Evolutionary conservation across 2,329 filamentous ascomycete genomes (phyloP).

Genomic region (Cryoendolithus antarcticus): DNA sequence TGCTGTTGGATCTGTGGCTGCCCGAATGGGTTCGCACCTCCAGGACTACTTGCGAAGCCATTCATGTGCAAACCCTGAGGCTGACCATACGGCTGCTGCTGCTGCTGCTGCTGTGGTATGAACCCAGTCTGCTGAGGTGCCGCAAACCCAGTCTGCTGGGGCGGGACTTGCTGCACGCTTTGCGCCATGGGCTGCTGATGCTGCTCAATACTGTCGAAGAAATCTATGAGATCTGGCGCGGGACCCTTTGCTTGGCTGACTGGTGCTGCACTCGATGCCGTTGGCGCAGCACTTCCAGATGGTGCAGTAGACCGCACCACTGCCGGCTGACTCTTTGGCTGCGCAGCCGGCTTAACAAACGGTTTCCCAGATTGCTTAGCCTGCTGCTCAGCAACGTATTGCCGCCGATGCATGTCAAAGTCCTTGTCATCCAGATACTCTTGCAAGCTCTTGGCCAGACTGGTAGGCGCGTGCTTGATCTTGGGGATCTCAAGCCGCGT

Average conservation of each 20-base stretch:
- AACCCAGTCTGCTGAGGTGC: constrained; percentile 14
- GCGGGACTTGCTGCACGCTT: constrained; percentile 18
- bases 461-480: constrained; percentile 91
- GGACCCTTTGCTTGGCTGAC: constrained; percentile 42
- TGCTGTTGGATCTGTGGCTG: constrained; percentile 9
- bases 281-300: constrained; percentile 22
- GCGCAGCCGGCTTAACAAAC: constrained; percentile 15
- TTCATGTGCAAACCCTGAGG: constrained; percentile 31
- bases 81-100: constrained; percentile 14
- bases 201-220: constrained; percentile 86
- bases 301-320: constrained; percentile 26
- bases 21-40: constrained; percentile 27
- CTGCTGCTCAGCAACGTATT: constrained; percentile 81
- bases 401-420: constrained; percentile 83
- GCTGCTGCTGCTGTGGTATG: constrained; percentile 9
- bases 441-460: constrained; percentile 75
- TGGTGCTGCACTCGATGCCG: constrained; percentile 12
- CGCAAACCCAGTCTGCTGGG: constrained; percentile 14
- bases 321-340: constrained; percentile 20
- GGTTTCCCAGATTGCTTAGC: constrained; percentile 44
- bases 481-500: constrained; percentile 92
- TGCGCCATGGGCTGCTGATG: constrained; percentile 55
- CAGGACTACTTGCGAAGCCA: constrained; percentile 10
- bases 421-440: constrained; percentile 92
- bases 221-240: constrained; percentile 76